Evolutionary conservation across 495 filamentous ascomycete species (phyloP), one percentile per base, ranked within the genome.

Genomic region (Elasticomyces elasticus): DNA sequence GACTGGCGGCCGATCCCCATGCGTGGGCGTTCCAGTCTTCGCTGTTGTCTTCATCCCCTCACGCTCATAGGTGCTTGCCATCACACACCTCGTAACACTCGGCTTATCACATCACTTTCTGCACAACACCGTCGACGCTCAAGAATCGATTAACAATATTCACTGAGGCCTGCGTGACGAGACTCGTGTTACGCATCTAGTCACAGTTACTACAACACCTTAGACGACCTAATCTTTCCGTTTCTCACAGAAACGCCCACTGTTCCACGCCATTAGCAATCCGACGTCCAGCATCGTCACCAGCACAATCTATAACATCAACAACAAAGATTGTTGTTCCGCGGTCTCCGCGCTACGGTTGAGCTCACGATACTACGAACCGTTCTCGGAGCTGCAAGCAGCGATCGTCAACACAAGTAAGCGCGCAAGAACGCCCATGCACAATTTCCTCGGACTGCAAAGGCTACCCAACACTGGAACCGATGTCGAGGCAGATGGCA

Each of bases 401-500:
- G 26, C 11, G 42, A 31, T 49, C 37, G 30, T 5, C 47, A n/a
- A 19, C 10, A 49, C 17, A 19, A 9, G 25, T 13, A 19, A n/a
- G n/a, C n/a, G 26, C 45, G 5, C 49, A 33, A 20, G 37, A 43
- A 50, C 30, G 47, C 55, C 58, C 30, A 63, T 63, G 61, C 50
- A 57, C 58, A 25, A 37, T 17, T 12, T 22, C 38, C 13, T 30
- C 44, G 33, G 53, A 47, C 44, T 30, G 19, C 13, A 31, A 51
- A 58, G 58, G 54, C 54, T 15, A 46, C 37, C 12, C 25, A 43
- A 26, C 45, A 44, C 33, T 52, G 58, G 44, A 49, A 53, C 61
- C 55, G n/a, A 63, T 63, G 61, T 63, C 61, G 40, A 42, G 48
- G 25, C 58, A 54, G 26, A 22, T 49, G 12, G 12, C 23, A 47